Base-by-base conservation (phyloP, 305 asterid genomes). In the Solanum hybrid region DNA sequence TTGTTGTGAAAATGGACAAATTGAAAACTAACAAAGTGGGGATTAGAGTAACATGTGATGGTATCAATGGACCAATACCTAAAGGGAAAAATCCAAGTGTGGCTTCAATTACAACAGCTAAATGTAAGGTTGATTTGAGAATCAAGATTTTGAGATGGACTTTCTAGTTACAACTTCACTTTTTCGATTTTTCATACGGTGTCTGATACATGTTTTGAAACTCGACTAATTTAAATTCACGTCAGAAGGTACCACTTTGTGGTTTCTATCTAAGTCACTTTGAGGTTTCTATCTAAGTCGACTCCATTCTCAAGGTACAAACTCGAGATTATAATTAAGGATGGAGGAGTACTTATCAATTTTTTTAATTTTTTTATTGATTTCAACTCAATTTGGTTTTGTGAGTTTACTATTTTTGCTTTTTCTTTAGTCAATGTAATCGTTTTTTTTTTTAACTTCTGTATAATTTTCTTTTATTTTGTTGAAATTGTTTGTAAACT, bases 61-160 rank as follows among this genome's bases (percentile, higher is more conserved):
- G 95, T 8, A 92, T 97, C 20, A 95, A 89, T 46, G 98, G 98
- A 16, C 9, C 79, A 71, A 89, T 92, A n/a, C 98, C 98, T n/a
- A 94, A 89, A 95, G 96, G 95, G n/a, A 95, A 93, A 93, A 89
- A 73, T 90, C 92, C 97, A 34, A 92, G 91, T 0, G 88, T 89
- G 32, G 96, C 98, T 38, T 69, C 95, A 73, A 90, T 92, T 16
- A 17, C 91, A n/a, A 85, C 88, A 3, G 95, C 96, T 6, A 92
- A 94, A 89, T 97, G 99, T 91, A 92, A 93, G 96, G 98, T 95
- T 88, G 98, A 95, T 94, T 96, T 95, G 86, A 93, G 94, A 91
- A 90, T 97, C 95, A 97, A 95, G 97, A 94, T 97, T 95, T 95
- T 93, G 95, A 97, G 94, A 93, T 93, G 96, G 94, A 95, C 94